A percentile compares a stretch with the other conserved stretches of the same genome.
Conservation (phyloP, 1,284 basidiomycete genomes). For the Blastosporella zonata region DNA sequence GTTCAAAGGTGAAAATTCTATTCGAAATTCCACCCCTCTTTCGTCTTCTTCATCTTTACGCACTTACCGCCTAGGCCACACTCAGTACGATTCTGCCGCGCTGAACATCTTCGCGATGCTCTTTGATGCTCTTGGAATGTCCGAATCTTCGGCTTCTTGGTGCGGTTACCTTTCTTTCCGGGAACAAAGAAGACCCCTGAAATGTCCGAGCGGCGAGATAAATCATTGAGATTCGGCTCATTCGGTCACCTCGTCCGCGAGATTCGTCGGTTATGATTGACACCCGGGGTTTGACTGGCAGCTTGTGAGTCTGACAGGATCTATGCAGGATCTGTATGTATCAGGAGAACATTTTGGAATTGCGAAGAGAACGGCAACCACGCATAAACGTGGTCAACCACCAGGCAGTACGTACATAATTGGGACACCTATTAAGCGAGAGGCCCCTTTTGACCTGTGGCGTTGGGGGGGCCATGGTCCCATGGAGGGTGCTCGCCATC, state of each 20-base stretch:
- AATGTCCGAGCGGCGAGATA: background rate
- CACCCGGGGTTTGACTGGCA: background rate
- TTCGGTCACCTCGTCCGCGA: background rate
- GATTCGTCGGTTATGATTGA: background rate
- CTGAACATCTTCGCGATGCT: background rate
- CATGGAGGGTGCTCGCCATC: background rate
- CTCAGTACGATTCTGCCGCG: background rate
- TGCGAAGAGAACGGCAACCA: background rate
- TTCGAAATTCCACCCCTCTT: background rate
- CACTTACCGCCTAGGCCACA: background rate
- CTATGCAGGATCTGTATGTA: background rate
- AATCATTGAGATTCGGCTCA: background rate
- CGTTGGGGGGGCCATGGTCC: constrained; percentile 6
- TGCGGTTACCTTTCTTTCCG: background rate
- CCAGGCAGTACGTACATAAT: background rate
- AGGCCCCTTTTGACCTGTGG: background rate
- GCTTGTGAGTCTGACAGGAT: background rate
- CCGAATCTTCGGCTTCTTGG: background rate
- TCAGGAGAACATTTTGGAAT: background rate
- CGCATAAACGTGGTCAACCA: background rate
- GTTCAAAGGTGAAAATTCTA: background rate
- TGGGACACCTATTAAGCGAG: background rate
- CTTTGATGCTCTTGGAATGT: too few relatives aligned
- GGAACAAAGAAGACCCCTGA: background rate
- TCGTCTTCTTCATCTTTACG: background rate